Percentiles rank a stretch among this genome's conserved stretches.
Evolutionary conservation across 108 stramenopile species (phyloP).

Genomic region (Cyclostephanos tholiformis): DNA sequence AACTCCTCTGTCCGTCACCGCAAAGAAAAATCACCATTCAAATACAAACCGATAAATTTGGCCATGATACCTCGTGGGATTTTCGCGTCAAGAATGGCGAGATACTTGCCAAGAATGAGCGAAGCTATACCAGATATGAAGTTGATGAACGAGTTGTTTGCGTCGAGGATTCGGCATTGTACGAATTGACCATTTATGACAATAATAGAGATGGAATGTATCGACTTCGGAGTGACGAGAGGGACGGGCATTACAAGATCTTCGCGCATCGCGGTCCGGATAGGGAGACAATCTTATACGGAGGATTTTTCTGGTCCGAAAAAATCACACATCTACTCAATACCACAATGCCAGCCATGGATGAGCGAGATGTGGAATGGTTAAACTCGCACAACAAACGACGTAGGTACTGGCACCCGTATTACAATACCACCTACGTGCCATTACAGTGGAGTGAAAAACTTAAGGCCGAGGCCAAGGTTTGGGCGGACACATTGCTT

Average conservation of each 20-base stretch:
- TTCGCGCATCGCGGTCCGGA: not conserved
- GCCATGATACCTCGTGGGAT: constrained; percentile 36
- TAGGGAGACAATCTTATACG: constrained; percentile 23
- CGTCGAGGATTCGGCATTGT: constrained; percentile 23
- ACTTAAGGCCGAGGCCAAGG: constrained; percentile 30
- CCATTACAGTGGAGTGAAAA: constrained; percentile 39
- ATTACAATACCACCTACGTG: constrained; percentile 26
- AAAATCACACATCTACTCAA: constrained; percentile 27
- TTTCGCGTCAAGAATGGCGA: constrained; percentile 17
- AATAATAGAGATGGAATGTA: constrained; percentile 33
- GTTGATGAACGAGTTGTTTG: constrained; percentile 26
- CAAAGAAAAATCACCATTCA: constrained; percentile 36
- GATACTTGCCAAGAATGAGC: constrained; percentile 30
- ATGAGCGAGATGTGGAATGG: constrained; percentile 29
- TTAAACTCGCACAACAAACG: constrained; percentile 27
- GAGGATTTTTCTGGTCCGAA: constrained; percentile 21
- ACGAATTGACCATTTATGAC: constrained; percentile 33
- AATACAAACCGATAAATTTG: constrained; percentile 34
- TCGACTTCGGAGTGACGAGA: constrained; percentile 1
- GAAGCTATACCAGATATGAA: constrained; percentile 5
- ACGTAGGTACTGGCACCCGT: constrained; percentile 27
- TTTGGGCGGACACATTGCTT: constrained; percentile 31
- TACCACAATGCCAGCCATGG: constrained; percentile 16
- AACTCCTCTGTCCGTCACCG: constrained; percentile 17
- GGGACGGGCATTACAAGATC: constrained; percentile 34